Evolutionary conservation across 2,329 filamentous ascomycete species (phyloP).

Genomic region (Pyricularia grisea): DNA sequence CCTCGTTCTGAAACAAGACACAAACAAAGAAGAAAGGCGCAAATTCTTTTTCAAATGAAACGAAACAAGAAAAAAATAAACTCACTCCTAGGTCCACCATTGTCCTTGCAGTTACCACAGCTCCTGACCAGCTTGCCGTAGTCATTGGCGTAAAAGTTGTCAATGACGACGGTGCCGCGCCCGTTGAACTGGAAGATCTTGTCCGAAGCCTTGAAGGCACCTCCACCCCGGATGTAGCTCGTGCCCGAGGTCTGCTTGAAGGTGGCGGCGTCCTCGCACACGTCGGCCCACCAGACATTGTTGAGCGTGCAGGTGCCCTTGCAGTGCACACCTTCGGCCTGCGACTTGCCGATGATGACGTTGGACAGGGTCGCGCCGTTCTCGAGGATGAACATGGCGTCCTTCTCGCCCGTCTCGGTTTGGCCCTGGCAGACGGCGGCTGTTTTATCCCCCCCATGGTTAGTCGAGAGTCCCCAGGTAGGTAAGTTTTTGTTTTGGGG

Average conservation of each 20-base stretch:
- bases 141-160: slow-evolving; percentile 32
- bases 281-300: slow-evolving; percentile 25
- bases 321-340: slow-evolving; percentile 40
- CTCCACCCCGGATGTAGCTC: slow-evolving; percentile 27
- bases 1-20: background rate
- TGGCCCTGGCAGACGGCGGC: slow-evolving; percentile 10
- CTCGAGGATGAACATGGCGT: slow-evolving; percentile 40
- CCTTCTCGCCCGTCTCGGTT: slow-evolving; percentile 15
- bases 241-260: slow-evolving; percentile 25
- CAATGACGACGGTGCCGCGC: slow-evolving; percentile 21
- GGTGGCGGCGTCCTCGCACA: slow-evolving; percentile 25
- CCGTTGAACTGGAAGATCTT: slow-evolving; percentile 30
- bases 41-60: slow-evolving; percentile 13
- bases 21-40: background rate
- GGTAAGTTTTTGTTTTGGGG: background rate
- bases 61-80: background rate
- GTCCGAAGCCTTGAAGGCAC: slow-evolving; percentile 24
- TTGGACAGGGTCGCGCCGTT: slow-evolving; percentile 40
- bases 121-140: slow-evolving; percentile 40
- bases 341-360: slow-evolving; percentile 38
- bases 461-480: background rate
- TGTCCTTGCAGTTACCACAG: slow-evolving; percentile 32
- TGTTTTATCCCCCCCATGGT: background rate
- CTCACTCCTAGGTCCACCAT: slow-evolving; percentile 25
- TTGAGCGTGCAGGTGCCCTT: slow-evolving; percentile 30